These are phyloP conservation scores for Porphyrellus sp. DNA, from an alignment of 1,284 basidiomycete genomes.

Conservation along the genomic window DNA sequence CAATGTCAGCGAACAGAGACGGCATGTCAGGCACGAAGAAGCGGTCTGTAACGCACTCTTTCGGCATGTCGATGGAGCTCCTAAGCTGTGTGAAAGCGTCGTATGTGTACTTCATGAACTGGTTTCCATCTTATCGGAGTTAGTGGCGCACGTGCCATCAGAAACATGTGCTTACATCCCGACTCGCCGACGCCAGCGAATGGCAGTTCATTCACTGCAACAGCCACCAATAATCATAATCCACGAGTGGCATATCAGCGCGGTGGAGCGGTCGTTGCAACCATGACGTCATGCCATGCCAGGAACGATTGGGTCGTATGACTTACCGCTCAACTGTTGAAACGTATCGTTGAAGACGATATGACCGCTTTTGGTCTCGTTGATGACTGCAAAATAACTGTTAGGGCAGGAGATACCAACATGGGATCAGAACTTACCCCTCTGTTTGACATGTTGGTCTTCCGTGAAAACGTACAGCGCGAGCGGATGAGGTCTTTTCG, in stretches of 20 bases:
- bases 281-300: conserved; percentile 8
- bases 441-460: conserved; percentile 24
- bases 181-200: conserved; percentile 42
- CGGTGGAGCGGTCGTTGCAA: not conserved
- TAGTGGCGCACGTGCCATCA: not conserved
- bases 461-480: conserved; percentile 33
- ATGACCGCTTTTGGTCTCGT: conserved; percentile 48
- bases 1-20: not conserved
- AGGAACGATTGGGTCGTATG: not conserved
- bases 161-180: conserved; percentile 39
- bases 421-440: conserved; percentile 8
- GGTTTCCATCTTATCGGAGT: conserved; percentile 39
- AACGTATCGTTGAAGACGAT: conserved; percentile 53
- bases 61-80: conserved; percentile 44
- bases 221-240: not conserved
- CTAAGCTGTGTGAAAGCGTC: conserved; percentile 48
- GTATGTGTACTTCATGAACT: conserved; percentile 44
- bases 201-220: conserved; percentile 23
- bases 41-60: conserved; percentile 26
- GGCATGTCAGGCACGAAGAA: not conserved
- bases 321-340: conserved; percentile 40
- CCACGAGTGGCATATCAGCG: not conserved
- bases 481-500: conserved; percentile 26
- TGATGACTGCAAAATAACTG: conserved; percentile 38
- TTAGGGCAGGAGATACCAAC: conserved; percentile 1